A percentile compares a stretch with the other conserved stretches of the same genome.
These are phyloP conservation scores for Euptelea pleiosperma DNA, from an alignment of 164 flowering plant genomes.

Conservation along the genomic window DNA sequence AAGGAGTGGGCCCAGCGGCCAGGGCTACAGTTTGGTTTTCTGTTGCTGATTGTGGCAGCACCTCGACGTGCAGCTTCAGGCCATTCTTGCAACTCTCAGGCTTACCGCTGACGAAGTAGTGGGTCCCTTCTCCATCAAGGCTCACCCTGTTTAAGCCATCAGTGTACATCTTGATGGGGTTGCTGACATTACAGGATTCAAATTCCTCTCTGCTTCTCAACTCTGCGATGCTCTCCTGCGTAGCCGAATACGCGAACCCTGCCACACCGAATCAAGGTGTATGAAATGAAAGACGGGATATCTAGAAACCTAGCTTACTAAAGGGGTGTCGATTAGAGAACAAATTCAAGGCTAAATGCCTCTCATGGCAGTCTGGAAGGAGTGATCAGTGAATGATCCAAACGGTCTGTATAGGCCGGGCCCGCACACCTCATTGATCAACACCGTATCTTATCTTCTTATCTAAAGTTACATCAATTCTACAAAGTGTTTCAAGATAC, in stretches of 20 bases:
- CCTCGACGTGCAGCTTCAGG: conserved; percentile 56
- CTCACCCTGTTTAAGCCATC: conserved; percentile 43
- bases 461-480: too few relatives aligned
- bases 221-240: conserved; percentile 56
- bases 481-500: too few relatives aligned
- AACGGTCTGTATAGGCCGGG: too few relatives aligned
- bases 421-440: too few relatives aligned
- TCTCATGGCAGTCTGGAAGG: too few relatives aligned
- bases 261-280: not conserved
- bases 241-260: conserved; percentile 82
- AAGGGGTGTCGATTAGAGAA: too few relatives aligned
- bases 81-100: conserved; percentile 61
- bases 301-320: too few relatives aligned
- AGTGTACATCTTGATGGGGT: conserved; percentile 61
- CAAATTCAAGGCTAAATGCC: too few relatives aligned
- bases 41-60: conserved; percentile 28
- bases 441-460: too few relatives aligned
- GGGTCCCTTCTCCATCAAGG: conserved; percentile 51
- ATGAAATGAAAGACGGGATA: conserved; percentile 5
- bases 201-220: conserved; percentile 50
- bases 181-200: conserved; percentile 48
- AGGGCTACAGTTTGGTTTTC: too few relatives aligned
- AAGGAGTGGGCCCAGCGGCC: conserved; percentile 32
- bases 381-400: too few relatives aligned
- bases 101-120: conserved; percentile 60